Percentiles rank a stretch among this genome's conserved stretches.
Evolutionary conservation across 2,329 filamentous ascomycete genomes (phyloP).

Genomic region (Diplodia mutila): DNA sequence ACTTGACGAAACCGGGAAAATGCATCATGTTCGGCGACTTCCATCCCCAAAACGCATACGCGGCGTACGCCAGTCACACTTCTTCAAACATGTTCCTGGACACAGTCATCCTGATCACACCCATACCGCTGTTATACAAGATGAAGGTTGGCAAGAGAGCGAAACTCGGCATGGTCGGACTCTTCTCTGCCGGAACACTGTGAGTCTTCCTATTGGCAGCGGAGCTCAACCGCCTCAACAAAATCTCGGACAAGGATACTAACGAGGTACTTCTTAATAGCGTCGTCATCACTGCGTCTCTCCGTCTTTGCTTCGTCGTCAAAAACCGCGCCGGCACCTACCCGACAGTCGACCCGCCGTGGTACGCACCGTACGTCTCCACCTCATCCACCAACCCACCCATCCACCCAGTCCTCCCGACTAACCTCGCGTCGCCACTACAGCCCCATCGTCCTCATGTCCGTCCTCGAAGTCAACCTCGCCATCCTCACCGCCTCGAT

Average conservation of each 20-base stretch:
- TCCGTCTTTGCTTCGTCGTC: constrained; percentile 24
- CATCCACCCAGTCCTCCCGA: neutral
- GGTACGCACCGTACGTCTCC: constrained; percentile 25
- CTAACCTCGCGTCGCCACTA: neutral
- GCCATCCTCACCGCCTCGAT: constrained; percentile 31
- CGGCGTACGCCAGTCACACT: constrained; percentile 37
- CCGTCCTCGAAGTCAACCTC: constrained; percentile 30
- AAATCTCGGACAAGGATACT: neutral
- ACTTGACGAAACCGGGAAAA: constrained; percentile 31
- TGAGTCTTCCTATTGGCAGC: neutral
- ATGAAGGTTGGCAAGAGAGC: constrained; percentile 38
- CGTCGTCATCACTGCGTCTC: constrained; percentile 18
- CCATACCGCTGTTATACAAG: constrained; percentile 39
- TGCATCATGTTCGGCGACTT: constrained; percentile 45
- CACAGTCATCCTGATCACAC: constrained; percentile 36
- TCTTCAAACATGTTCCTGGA: constrained; percentile 42
- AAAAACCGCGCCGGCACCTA: constrained; percentile 19
- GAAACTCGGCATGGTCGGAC: constrained; percentile 34
- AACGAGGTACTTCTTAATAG: neutral
- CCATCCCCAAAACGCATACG: constrained; percentile 34
- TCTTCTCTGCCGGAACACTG: constrained; percentile 28
- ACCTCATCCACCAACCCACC: neutral
- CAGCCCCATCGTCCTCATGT: constrained; percentile 29
- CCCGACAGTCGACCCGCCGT: constrained; percentile 22
- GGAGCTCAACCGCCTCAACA: neutral